These are phyloP conservation scores for Colletotrichum liaoningense DNA, from an alignment of 2,329 filamentous ascomycete species.

Conservation along the genomic window DNA sequence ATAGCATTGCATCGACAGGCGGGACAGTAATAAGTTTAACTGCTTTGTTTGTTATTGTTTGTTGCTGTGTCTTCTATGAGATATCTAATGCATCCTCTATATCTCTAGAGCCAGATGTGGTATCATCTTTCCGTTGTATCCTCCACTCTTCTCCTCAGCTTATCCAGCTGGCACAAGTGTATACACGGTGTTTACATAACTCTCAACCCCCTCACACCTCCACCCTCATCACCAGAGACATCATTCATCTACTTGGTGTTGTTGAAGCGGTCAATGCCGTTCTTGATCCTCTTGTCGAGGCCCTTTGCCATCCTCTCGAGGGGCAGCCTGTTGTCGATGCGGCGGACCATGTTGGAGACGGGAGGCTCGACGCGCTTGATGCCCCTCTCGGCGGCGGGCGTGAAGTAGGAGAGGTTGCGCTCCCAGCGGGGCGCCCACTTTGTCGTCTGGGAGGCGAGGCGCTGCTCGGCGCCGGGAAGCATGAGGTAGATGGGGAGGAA, in stretches of 20 bases:
- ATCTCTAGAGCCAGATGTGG: slow-evolving; percentile 23
- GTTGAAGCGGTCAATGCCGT: slow-evolving; percentile 52
- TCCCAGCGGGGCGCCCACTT: slow-evolving; percentile 72
- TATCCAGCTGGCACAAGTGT: not conserved
- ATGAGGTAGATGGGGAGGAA: slow-evolving; percentile 69
- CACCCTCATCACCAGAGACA: not conserved
- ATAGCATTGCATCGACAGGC: not conserved
- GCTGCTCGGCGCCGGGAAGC: slow-evolving; percentile 66
- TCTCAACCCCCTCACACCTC: too few species aligned
- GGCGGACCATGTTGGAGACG: slow-evolving; percentile 56
- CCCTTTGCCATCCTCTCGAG: slow-evolving; percentile 62
- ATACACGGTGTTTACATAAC: not conserved
- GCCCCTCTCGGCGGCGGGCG: slow-evolving; percentile 57
- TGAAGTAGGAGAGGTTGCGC: slow-evolving; percentile 66
- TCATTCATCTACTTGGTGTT: slow-evolving; percentile 16
- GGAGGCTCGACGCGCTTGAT: slow-evolving; percentile 65
- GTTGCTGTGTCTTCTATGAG: slow-evolving; percentile 1
- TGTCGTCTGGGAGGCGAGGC: slow-evolving; percentile 63
- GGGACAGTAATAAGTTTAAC: not conserved
- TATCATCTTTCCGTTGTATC: slow-evolving; percentile 2
- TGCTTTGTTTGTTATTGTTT: slow-evolving; percentile 14
- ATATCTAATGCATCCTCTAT: slow-evolving; percentile 26
- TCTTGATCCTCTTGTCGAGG: slow-evolving; percentile 60
- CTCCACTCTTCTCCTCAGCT: not conserved
- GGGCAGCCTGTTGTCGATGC: slow-evolving; percentile 59